Base-by-base conservation (phyloP, 345 rosid genomes). In the Linum lewisii region DNA sequence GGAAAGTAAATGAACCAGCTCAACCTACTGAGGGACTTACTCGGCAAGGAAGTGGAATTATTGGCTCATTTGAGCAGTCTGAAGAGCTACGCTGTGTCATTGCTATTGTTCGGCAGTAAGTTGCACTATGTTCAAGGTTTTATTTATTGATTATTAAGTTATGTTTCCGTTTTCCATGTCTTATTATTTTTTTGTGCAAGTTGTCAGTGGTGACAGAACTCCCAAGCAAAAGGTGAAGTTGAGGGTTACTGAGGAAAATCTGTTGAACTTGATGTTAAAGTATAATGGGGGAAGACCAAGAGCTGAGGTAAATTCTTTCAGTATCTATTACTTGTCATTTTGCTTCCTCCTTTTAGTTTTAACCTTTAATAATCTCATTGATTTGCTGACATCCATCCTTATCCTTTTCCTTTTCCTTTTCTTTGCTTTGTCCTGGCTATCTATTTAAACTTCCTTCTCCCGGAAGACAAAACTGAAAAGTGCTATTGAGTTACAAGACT, bases 51-150 rank as follows among this genome's bases (percentile, higher is more conserved):
- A 94, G 97, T 77, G 99, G 99, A 61, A 77, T 87, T 61, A 85
- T 87, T 78, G 97, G 93, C 66, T 71, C 84, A 63, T 90, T 83
- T 78, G 99, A 97, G 72, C 93, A 87, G 73, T 77, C 90, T 24
- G 97, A 90, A 87, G 99, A 94, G 84, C 80, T 94, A 51, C 96
- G 96, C 37, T 94, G 97, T 69, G 99, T 94, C 76, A 94, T 94
- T 69, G 85, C 91, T 54, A 69, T 94, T 75, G 78, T 94, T 71
- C 90, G 99, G 37, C 99, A 94, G 99, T 93, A 85, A 68, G 99
- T 74, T 71, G 47, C 64, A 57, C 25, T 59, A 63, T 59, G 61
- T 58, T 24, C 25, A 44, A 51, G 34, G 36, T 24, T 24, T 53
- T 34, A 9, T 47, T 55, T 8, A 24, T 19, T 44, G 54, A 59